Evolutionary conservation across 768 basidiomycete species (phyloP).

Genomic region (Lentinula sp.): DNA sequence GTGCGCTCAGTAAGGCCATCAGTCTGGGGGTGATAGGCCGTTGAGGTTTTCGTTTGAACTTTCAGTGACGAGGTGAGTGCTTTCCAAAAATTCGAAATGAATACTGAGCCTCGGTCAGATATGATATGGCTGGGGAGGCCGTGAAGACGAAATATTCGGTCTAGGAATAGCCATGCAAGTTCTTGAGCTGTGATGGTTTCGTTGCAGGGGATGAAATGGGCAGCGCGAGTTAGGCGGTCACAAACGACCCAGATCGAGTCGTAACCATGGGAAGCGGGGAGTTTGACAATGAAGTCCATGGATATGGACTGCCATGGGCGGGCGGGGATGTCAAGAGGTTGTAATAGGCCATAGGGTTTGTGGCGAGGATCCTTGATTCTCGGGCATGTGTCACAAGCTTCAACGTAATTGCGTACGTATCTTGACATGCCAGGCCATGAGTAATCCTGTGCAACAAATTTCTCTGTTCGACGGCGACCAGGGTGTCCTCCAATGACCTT

Average conservation of each 20-base stretch:
- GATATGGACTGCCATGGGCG: slow-evolving; percentile 30
- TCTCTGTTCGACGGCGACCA: slow-evolving; percentile 24
- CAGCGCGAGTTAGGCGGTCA: slow-evolving; percentile 25
- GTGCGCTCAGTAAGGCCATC: slow-evolving; percentile 28
- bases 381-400: slow-evolving; percentile 27
- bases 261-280: slow-evolving; percentile 29
- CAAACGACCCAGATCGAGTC: slow-evolving; percentile 21
- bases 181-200: slow-evolving; percentile 17
- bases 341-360: slow-evolving; percentile 27
- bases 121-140: slow-evolving; percentile 26
- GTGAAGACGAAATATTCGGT: slow-evolving; percentile 25
- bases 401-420: slow-evolving; percentile 17
- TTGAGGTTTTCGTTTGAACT: slow-evolving; percentile 18
- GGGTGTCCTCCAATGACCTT: slow-evolving; percentile 31
- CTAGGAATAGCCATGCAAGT: slow-evolving; percentile 24
- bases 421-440: not conserved
- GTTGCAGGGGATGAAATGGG: slow-evolving; percentile 33
- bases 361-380: slow-evolving; percentile 25
- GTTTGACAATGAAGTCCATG: slow-evolving; percentile 38
- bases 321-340: slow-evolving; percentile 27
- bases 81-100: slow-evolving; percentile 26
- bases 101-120: slow-evolving; percentile 25
- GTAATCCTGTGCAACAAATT: not conserved
- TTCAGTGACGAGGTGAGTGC: slow-evolving; percentile 5
- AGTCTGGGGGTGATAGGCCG: slow-evolving; percentile 39